A percentile compares a stretch with the other conserved stretches of the same genome.
Conservation (phyloP, 2,329 filamentous ascomycete species). For the Byssothecium circinans region DNA sequence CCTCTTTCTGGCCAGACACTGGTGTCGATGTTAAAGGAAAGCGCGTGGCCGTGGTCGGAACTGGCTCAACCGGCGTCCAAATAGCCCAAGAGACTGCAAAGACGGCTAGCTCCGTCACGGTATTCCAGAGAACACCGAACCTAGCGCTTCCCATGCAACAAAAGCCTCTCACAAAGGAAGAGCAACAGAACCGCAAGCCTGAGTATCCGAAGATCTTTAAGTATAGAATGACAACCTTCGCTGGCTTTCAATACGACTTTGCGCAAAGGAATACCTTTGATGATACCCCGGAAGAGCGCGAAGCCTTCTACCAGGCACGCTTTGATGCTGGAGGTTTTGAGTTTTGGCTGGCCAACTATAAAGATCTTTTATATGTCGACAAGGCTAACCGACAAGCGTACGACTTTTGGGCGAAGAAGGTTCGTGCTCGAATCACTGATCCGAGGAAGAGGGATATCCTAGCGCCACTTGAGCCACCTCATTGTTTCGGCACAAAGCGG, state of each 20-base stretch:
- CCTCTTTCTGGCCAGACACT: conserved; percentile 62
- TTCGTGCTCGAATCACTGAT: conserved; percentile 47
- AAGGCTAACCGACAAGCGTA: conserved; percentile 50
- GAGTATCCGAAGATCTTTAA: conserved; percentile 54
- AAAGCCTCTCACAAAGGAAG: conserved; percentile 50
- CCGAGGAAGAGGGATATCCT: conserved; percentile 50
- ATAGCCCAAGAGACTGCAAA: conserved; percentile 63
- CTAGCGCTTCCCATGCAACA: conserved; percentile 64
- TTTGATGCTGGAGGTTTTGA: conserved; percentile 46
- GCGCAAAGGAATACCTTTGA: conserved; percentile 57
- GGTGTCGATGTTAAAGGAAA: conserved; percentile 61
- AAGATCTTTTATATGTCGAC: conserved; percentile 45
- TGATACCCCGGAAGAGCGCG: conserved; percentile 46
- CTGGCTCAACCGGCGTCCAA: conserved; percentile 66
- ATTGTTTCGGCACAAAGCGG: conserved; percentile 53
- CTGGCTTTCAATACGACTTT: conserved; percentile 62
- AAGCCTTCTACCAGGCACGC: conserved; percentile 48
- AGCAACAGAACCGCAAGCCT: conserved; percentile 52
- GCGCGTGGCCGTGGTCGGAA: conserved; percentile 64
- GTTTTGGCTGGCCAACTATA: conserved; percentile 49
- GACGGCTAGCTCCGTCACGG: conserved; percentile 53
- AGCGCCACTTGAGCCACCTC: conserved; percentile 48
- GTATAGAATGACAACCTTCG: conserved; percentile 56
- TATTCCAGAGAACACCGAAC: conserved; percentile 71
- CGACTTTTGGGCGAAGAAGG: conserved; percentile 52